Base-by-base conservation (phyloP, 305 asterid genomes). In the Withania somnifera region DNA sequence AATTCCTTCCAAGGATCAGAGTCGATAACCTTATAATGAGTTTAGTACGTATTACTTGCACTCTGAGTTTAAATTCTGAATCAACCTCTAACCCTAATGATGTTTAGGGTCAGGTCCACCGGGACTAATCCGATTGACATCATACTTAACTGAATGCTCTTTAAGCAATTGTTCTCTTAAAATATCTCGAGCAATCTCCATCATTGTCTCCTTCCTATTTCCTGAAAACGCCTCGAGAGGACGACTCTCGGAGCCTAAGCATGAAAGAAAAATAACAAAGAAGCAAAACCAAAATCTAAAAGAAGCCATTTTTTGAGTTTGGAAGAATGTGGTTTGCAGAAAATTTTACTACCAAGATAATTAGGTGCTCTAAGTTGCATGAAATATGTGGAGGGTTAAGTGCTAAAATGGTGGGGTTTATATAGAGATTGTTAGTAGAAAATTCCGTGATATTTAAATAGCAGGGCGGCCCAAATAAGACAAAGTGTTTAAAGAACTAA, bases 61-160 rank as follows among this genome's bases (percentile, higher is more conserved):
- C 14, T 15, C 73, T 14, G 15, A 3, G 14, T 15, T 63, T 32
- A 13, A 0, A 60, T 60, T 5, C 5, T 13, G 0, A 26, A 60
- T 60, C 38, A 26, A 26, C 11, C 8, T 60, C 20, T 2, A 8
- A 6, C 17, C 22, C 52, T 87, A 87, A 79, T 90, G 91, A 75
- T 90, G 93, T 68, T 82, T 87, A 3, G 91, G 89, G 73, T 90
- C 93, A 3, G 92, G 92, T 52, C 93, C 93, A 4, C 92, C 90
- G 0, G 91, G 92, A 17, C 89, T 89, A 76, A 77, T 79, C 20
- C 91, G 81, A 7, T 78, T 60, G 22, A 19, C 2, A 15, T 84
- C 78, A 64, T 86, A 86, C 88, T 84, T 82, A 19, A 58, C 81
- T 9, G 30, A 69, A 11, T 83, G 88, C 58, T 82, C 82, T 64